A percentile compares a stretch with the other conserved stretches of the same genome.
phyloP scores from a whole-genome alignment of 257 asterid genomes.

The Cynanchum wilfordii region DNA sequence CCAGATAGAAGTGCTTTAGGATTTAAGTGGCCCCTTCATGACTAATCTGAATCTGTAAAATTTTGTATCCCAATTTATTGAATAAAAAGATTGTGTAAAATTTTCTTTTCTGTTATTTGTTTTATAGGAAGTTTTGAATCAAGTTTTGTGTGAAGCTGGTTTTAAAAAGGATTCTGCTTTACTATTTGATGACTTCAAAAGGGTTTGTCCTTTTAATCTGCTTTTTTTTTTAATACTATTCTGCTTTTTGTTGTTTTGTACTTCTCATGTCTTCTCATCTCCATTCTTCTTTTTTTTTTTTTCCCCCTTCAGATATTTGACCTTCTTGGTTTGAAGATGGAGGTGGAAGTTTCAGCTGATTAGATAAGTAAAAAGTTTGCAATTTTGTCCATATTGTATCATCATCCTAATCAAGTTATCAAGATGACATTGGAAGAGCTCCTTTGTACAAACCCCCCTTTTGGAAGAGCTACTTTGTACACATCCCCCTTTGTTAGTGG shows the following conservation, averaged over 20 bases:
- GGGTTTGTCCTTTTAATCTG: slow-evolving; percentile 36
- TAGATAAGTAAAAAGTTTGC: slow-evolving; percentile 27
- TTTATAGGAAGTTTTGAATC: slow-evolving; percentile 60
- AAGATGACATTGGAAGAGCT: too few species aligned
- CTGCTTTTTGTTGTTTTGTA: neutral
- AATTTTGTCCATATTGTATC: slow-evolving; percentile 8
- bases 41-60: slow-evolving; percentile 22
- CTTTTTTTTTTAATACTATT: too few species aligned
- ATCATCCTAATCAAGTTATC: slow-evolving; percentile 1
- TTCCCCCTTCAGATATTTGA: slow-evolving; percentile 61
- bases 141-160: slow-evolving; percentile 76
- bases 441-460: too few species aligned
- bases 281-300: neutral
- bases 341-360: slow-evolving; percentile 81
- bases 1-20: slow-evolving; percentile 61
- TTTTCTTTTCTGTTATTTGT: neutral
- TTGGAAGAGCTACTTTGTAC: too few species aligned
- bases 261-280: neutral
- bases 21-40: slow-evolving; percentile 74
- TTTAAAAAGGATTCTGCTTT: slow-evolving; percentile 60
- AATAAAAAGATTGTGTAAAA: neutral
- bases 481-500: too few species aligned
- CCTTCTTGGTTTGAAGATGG: slow-evolving; percentile 64
- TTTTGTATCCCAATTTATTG: neutral
- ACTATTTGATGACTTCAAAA: slow-evolving; percentile 54